A percentile compares a stretch with the other conserved stretches of the same genome.
phyloP scores from a whole-genome alignment of 495 filamentous ascomycete species.

The Aspergillus panamensis region DNA sequence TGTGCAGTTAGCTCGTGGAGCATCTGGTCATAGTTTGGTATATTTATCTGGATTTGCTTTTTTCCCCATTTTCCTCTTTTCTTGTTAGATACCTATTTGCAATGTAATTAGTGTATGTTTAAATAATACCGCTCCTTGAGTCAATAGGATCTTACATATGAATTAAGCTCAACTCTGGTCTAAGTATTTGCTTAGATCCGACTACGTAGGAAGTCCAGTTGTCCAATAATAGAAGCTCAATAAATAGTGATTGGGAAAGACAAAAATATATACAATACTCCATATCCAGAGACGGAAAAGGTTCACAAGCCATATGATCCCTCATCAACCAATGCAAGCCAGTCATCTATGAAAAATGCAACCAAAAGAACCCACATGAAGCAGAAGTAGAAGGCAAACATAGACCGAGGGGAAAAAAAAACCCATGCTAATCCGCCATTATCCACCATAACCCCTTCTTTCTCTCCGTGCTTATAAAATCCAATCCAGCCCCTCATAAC shows the following conservation, averaged over 20 bases:
- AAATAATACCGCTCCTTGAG: neutral
- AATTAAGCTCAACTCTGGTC: no score
- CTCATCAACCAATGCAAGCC: neutral
- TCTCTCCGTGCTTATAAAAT: neutral
- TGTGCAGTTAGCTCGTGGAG: neutral
- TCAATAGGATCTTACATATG: neutral
- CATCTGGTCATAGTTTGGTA: constrained; percentile 22
- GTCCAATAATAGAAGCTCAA: no score
- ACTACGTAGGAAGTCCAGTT: neutral
- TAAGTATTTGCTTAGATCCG: neutral
- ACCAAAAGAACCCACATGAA: neutral
- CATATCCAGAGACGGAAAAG: no score
- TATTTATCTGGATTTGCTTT: neutral
- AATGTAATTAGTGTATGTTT: constrained; percentile 31
- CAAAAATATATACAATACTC: constrained; percentile 2
- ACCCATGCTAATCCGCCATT: neutral
- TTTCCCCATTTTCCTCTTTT: constrained; percentile 6
- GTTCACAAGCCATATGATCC: no score
- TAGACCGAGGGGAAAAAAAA: neutral
- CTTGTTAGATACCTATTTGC: constrained; percentile 42
- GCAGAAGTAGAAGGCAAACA: neutral
- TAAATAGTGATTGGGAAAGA: neutral
- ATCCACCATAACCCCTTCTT: neutral
- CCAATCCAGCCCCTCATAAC: constrained; percentile 38
- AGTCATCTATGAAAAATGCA: constrained; percentile 10